Evolutionary conservation across 495 filamentous ascomycete genomes (phyloP).

Genomic region (Trichoderma erinaceum): DNA sequence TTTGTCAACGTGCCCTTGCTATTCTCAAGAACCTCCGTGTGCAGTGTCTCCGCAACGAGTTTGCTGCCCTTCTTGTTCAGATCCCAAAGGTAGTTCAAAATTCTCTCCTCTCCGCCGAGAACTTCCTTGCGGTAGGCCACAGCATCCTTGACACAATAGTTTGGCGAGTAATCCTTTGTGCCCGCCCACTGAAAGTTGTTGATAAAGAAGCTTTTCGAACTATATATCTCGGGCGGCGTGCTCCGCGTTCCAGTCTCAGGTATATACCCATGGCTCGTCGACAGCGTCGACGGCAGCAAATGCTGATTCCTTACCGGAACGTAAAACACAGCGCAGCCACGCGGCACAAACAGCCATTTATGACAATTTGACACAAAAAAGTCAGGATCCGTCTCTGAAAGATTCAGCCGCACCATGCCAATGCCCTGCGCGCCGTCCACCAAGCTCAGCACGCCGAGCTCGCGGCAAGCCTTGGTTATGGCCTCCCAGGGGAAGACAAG

Average conservation of each 20-base stretch:
- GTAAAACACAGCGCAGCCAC: constrained; percentile 73
- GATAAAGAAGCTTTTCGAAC: constrained; percentile 53
- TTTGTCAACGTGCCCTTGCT: constrained; percentile 37
- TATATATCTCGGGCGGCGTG: constrained; percentile 29
- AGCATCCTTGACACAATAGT: constrained; percentile 62
- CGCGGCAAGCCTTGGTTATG: constrained; percentile 55
- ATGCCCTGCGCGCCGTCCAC: constrained; percentile 82
- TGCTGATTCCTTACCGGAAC: constrained; percentile 67
- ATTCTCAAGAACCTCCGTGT: constrained; percentile 66
- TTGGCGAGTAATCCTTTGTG: constrained; percentile 65
- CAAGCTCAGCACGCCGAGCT: constrained; percentile 52
- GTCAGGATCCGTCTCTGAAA: constrained; percentile 61
- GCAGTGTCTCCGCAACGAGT: constrained; percentile 52
- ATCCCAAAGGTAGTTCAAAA: constrained; percentile 50
- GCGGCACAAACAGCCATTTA: constrained; percentile 88
- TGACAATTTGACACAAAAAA: constrained; percentile 82
- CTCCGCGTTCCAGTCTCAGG: constrained; percentile 33
- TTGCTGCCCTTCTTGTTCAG: constrained; percentile 57
- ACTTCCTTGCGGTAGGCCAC: constrained; percentile 60
- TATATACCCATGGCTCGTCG: constrained; percentile 61
- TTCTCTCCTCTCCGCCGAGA: constrained; percentile 67
- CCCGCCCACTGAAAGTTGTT: constrained; percentile 71
- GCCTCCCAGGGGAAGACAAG: constrained; percentile 71
- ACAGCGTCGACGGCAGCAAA: constrained; percentile 66
- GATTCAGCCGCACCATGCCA: constrained; percentile 66